Base-by-base conservation (phyloP, 768 basidiomycete genomes). In the Thelephora aurantiotincta region DNA sequence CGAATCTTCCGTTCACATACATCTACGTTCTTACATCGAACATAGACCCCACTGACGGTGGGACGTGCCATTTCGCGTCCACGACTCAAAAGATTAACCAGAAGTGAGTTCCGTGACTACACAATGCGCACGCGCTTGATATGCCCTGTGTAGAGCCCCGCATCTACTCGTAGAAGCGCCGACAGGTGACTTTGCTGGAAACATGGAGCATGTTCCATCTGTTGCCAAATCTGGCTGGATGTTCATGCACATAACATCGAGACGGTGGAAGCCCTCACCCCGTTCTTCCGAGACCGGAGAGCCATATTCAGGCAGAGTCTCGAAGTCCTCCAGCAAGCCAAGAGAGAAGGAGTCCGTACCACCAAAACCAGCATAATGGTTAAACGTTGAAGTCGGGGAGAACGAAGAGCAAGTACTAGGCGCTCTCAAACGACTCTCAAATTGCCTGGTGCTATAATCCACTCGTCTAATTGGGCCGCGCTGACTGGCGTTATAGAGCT, bases 301-400 rank as follows among this genome's bases (percentile, higher is more conserved):
- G 96, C 96, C 14, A 88, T 80, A 13, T 94, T 93, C 68, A 69
- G 84, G 38, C 87, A 83, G 64, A 92, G 82, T 62, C 65, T 94
- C 47, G 70, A 70, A 52, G 89, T 93, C 2, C 70, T 94, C 1
- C 72, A 84, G 59, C 80, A 80, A 45, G 90, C 90, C 11, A 93
- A 94, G 68, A 74, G 75, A 50, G 73, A 80, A 50, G 89, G 85
- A 6, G 89, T 86, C 2, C 75, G 77, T 43, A 73, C 98, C 48
- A 98, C 96, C 7, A 99, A 99, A 70, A 97, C 92, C 7, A 97
- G 93, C 59, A 82, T 99, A 50, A 99, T 99, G 96, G 77, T 99
- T n/a, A n/a, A n/a, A n/a, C n/a, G n/a, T n/a, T 42, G 96, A 96
- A 49, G 82, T 98, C 1, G 96, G 96, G 7, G 96, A 99, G 68